Conservation (phyloP, 306 rosid genomes). For the Datisca glomerata region DNA sequence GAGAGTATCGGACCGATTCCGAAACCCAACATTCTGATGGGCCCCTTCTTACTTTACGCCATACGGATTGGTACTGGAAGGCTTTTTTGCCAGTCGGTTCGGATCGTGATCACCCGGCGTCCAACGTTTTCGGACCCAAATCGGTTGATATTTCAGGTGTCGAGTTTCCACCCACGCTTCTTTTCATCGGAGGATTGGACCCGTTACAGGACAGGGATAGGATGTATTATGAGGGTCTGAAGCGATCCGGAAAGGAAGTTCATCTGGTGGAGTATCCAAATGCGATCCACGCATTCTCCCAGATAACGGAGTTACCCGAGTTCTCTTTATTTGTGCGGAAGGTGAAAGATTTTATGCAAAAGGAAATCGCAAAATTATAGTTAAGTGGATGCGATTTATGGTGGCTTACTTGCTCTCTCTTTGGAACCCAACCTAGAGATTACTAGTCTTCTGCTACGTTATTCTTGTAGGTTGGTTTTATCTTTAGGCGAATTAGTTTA, state of each 20-base stretch:
- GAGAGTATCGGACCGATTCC: constrained; percentile 20
- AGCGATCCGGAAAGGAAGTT: constrained; percentile 14
- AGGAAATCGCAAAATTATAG: too few relatives aligned
- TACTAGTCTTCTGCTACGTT: too few relatives aligned
- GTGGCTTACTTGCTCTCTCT: too few relatives aligned
- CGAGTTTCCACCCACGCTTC: constrained; percentile 15
- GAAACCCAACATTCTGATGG: constrained; percentile 2
- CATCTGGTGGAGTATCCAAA: constrained; percentile 12
- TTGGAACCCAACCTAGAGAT: too few relatives aligned
- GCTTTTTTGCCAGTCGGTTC: constrained; percentile 16
- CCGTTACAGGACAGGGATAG: constrained; percentile 17
- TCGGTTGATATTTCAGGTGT: constrained; percentile 9
- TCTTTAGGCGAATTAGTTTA: too few relatives aligned
- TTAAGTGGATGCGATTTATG: too few relatives aligned
- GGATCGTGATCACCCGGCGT: constrained; percentile 13
- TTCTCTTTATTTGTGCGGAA: not conserved
- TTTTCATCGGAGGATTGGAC: constrained; percentile 16
- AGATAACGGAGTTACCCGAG: not conserved
- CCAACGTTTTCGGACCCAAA: constrained; percentile 17
- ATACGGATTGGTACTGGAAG: constrained; percentile 20
- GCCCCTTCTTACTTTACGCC: not conserved
- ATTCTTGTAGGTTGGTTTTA: too few relatives aligned
- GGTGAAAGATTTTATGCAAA: constrained; percentile 10
- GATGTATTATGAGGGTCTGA: constrained; percentile 16
- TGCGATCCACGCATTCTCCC: constrained; percentile 13